A percentile compares a stretch with the other conserved stretches of the same genome.
phyloP scores from a whole-genome alignment of 2,329 filamentous ascomycete species.

The Ploettnerulaceae sp. region DNA sequence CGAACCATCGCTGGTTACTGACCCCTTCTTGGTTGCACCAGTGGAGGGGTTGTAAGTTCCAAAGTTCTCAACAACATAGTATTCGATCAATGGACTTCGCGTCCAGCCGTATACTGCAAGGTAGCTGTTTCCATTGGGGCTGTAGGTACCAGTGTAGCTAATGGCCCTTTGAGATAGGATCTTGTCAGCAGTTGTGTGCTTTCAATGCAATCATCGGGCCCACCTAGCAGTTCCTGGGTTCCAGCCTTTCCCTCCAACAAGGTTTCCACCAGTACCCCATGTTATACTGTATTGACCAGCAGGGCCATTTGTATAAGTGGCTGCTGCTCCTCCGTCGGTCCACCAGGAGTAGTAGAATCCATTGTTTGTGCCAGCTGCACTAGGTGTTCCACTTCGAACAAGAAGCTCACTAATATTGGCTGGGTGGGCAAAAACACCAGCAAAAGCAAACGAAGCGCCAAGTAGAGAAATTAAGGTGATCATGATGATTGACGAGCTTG shows the following conservation, averaged over 20 bases:
- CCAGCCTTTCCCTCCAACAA: conserved; percentile 47
- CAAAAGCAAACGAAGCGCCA: no score
- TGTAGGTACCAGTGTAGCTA: conserved; percentile 40
- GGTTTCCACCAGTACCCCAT: conserved; percentile 45
- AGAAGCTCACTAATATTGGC: conserved; percentile 7
- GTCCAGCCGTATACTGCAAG: conserved; percentile 55
- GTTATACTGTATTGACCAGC: conserved; percentile 45
- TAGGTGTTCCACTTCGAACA: conserved; percentile 36
- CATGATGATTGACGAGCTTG: no score
- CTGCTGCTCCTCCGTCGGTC: conserved; percentile 45
- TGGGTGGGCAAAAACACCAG: conserved; percentile 19
- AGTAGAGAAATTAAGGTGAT: conserved; percentile 15
- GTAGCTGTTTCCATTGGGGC: conserved; percentile 41
- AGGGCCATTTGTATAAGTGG: conserved; percentile 48
- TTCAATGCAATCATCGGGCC: background rate
- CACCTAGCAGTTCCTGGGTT: conserved; percentile 35
- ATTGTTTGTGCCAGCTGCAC: conserved; percentile 46
- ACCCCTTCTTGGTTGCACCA: conserved; percentile 44
- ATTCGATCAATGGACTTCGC: conserved; percentile 15
- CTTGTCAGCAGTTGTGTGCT: background rate
- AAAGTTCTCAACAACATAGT: conserved; percentile 53
- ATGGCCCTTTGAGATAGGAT: conserved; percentile 34
- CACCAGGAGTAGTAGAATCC: conserved; percentile 59
- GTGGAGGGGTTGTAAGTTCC: conserved; percentile 39
- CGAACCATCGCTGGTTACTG: conserved; percentile 46